Evolutionary conservation across 2,329 filamentous ascomycete species (phyloP), one percentile per base, ranked within the genome.

Genomic region (Xylaria multiplex): DNA sequence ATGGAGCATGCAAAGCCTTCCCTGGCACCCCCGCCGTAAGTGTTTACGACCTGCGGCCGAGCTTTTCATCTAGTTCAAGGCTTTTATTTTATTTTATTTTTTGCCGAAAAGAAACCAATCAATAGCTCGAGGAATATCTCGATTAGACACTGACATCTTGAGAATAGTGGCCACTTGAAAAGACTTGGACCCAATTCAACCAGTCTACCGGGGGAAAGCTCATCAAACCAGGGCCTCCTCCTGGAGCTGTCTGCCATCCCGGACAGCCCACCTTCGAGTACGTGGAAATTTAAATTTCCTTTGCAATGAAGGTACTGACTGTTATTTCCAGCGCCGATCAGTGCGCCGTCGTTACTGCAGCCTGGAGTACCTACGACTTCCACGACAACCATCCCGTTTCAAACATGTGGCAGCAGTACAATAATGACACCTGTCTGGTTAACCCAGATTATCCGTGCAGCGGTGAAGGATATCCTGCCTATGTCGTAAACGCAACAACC

Each of bases 361-460:
- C 70, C 55, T 81, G 78, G 79, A 35, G 27, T n/a, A 77, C 72
- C 45, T 73, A 76, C 50, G 74, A 76, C 14, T 81, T 78, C 69
- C 79, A 83, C 73, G 69, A 74, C 8, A 66, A 68, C 13, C 71
- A 82, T 67, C 80, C 80, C 16, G 69, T 81, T 63, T 79, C 79
- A 56, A 73, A 71, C 66, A 72, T 78, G 66, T 76, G 72, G 72
- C 75, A 84, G 61, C 81, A 83, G 56, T 85, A 77, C 72, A 79
- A 79, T 65, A 84, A 86, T 70, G 83, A 83, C 74, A 81, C 83
- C 13, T 86, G 84, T 72, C 76, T 86, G 46, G 84, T 84, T 1
- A 69, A 80, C 61, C 68, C 76, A 0, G 66, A 69, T 6, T 59
- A 71, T 48, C 76, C 80, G 0, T 86, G 81, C 64, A 79, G 74